phyloP scores from a whole-genome alignment of 768 basidiomycete genomes.

The Psilocybe cubensis region DNA sequence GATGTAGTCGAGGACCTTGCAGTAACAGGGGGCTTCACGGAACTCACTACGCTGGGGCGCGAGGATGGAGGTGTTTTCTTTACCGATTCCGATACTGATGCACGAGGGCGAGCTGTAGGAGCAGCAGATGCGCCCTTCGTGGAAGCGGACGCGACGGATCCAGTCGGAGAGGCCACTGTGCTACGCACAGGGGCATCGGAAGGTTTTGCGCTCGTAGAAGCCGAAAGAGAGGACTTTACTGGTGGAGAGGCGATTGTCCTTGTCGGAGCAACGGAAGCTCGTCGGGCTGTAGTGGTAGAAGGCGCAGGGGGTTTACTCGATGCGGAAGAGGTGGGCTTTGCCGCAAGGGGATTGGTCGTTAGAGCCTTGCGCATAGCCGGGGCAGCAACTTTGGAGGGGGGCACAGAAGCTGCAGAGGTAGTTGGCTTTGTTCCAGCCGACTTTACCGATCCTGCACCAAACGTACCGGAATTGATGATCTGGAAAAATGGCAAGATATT shows the following conservation, averaged over 20 bases:
- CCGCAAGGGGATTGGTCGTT: conserved; percentile 38
- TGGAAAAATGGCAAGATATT: conserved; percentile 29
- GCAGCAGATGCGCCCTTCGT: conserved; percentile 44
- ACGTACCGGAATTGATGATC: conserved; percentile 70
- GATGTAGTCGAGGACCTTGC: conserved; percentile 32
- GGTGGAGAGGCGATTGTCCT: conserved; percentile 39
- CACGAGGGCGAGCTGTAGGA: conserved; percentile 57
- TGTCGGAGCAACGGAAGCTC: conserved; percentile 48
- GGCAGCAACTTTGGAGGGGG: conserved; percentile 11
- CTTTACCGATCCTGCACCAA: conserved; percentile 61
- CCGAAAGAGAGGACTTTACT: conserved; percentile 40
- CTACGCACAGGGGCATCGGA: conserved; percentile 41
- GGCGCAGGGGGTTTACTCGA: conserved; percentile 31
- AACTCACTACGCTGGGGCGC: conserved; percentile 43
- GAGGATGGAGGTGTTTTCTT: conserved; percentile 51
- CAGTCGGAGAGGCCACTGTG: conserved; percentile 60
- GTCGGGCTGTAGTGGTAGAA: conserved; percentile 40
- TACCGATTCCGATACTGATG: conserved; percentile 67
- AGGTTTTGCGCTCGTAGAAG: conserved; percentile 44
- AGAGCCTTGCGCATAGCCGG: conserved; percentile 20
- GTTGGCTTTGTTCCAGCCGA: conserved; percentile 38
- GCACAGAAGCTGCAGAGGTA: conserved; percentile 28
- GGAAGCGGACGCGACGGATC: conserved; percentile 54
- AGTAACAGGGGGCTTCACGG: conserved; percentile 34
- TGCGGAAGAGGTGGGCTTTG: conserved; percentile 38